Conservation (phyloP, 305 asterid genomes). For the Fraxinus albicans region DNA sequence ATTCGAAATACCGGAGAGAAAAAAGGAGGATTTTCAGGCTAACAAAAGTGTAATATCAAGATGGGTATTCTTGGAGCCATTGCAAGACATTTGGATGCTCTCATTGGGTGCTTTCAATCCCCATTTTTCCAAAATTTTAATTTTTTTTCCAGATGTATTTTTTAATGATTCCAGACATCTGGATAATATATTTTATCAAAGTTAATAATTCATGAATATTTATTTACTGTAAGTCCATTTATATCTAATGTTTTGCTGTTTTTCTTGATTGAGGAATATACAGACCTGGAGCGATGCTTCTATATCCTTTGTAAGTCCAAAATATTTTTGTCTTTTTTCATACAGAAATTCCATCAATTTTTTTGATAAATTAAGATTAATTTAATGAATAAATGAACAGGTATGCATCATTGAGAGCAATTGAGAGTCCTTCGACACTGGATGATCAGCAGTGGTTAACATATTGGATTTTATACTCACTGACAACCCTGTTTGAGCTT, state of each 20-base stretch:
- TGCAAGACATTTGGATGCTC: constrained; percentile 63
- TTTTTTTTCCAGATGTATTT: not conserved
- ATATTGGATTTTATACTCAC: constrained; percentile 88
- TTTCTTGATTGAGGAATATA: constrained; percentile 9
- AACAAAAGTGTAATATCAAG: not conserved
- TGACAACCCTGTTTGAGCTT: constrained; percentile 75
- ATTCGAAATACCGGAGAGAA: not conserved
- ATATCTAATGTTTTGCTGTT: not conserved
- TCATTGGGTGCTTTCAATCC: constrained; percentile 54
- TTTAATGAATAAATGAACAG: constrained; percentile 32
- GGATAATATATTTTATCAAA: not conserved
- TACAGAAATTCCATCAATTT: not conserved
- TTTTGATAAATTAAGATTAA: not conserved
- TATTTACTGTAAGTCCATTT: not conserved
- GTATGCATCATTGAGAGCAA: constrained; percentile 87
- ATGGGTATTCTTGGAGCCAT: constrained; percentile 70
- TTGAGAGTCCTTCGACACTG: constrained; percentile 51
- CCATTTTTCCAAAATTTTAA: not conserved
- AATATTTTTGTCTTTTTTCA: not conserved
- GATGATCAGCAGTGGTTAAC: constrained; percentile 99
- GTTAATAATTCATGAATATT: not conserved
- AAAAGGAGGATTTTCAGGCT: not conserved
- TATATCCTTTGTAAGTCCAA: constrained; percentile 81
- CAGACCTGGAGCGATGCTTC: constrained; percentile 92
- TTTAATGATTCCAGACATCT: not conserved